These are phyloP conservation scores for Thielaviopsis ethacetica DNA, from an alignment of 2,329 filamentous ascomycete genomes.

Conservation along the genomic window DNA sequence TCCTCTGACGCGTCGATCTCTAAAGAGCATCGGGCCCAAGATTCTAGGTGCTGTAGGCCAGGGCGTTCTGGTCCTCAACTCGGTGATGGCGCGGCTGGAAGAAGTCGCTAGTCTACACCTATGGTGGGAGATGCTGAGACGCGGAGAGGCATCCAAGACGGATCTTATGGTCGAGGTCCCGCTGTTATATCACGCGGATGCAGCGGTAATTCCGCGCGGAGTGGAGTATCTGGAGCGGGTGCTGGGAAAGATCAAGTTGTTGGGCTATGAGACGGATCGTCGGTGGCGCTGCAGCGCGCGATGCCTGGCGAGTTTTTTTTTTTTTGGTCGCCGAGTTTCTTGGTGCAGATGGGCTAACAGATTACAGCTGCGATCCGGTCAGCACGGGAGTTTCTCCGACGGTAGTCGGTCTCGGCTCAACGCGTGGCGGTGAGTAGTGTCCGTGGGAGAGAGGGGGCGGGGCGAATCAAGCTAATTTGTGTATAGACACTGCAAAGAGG, in stretches of 20 bases:
- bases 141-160: constrained; percentile 1
- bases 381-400: not conserved
- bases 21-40: not conserved
- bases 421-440: not conserved
- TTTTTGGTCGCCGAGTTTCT: not conserved
- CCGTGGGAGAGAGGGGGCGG: not conserved
- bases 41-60: constrained; percentile 8
- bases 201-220: constrained; percentile 1
- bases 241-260: not conserved
- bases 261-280: not conserved
- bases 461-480: not conserved
- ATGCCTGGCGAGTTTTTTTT: not conserved
- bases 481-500: constrained; percentile 6
- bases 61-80: constrained; percentile 8
- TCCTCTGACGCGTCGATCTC: constrained; percentile 4
- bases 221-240: constrained; percentile 1
- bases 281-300: not conserved
- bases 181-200: constrained; percentile 6
- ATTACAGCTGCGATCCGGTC: not conserved
- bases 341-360: not conserved
- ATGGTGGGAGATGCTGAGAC: constrained; percentile 10
- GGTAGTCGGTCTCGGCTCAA: not conserved
- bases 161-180: constrained; percentile 6
- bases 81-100: constrained; percentile 1
- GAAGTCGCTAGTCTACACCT: constrained; percentile 1